Evolutionary conservation across 352 stramenopile species (phyloP), one percentile per base, ranked within the genome.

Genomic region (Globisporangium alternatum): DNA sequence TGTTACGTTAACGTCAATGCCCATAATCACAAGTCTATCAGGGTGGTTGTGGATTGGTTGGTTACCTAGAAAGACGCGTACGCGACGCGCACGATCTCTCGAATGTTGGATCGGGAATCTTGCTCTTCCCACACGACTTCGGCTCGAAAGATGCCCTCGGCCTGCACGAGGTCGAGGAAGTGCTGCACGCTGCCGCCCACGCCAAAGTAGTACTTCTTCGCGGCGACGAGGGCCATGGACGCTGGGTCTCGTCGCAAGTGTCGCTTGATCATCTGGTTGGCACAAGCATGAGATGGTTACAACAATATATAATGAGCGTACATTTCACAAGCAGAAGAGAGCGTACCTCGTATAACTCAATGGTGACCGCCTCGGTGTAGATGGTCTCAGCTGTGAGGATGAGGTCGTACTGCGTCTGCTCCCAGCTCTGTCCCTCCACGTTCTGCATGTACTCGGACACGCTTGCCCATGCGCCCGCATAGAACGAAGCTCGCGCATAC

Each of bases 201-300:
- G 9, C 87, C 87, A 65, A 95, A 95, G 66, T 94, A 95, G 56
- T 95, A 95, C 62, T 91, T 92, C 69, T 95, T 95, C 15, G 87
- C 85, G 0, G 85, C 85, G 13, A 95, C 78, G 7, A 94, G 71
- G 28, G 83, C 85, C 21, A 86, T 71, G 12, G 82, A 75, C 22
- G 69, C 55, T 0, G 70, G 77, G 3, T 62, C 39, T 10, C 62
- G 71, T 3, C 77, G 77, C 60, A 95, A 72, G 64, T 93, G 85
- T 5, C 75, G 72, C 65, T 90, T 90, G 67, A 95, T 92, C 31
- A 82, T 81, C 87, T 95, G 8, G 21, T 12, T 49, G 9, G 22
- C 8, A 37, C 10, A 5, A 22, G 8, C 22, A 51, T 9, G 1
- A 60, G 5, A 8, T 5, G 13, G 22, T 57, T 49, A 49, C 13